Base-by-base conservation (phyloP, 305 asterid species). In the Stenogyne calaminthoides region DNA sequence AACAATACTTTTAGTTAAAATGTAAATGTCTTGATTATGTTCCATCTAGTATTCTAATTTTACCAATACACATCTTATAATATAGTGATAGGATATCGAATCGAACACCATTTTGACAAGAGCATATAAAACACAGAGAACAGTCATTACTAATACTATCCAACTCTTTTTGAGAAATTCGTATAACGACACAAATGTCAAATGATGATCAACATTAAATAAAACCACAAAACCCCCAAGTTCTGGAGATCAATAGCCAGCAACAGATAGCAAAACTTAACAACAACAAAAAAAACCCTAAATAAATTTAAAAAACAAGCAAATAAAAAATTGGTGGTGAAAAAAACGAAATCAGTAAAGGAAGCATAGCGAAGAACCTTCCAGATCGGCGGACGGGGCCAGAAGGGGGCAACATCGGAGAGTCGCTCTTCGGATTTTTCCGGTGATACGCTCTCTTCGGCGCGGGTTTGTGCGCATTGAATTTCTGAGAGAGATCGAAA, bases 311-410 rank as follows among this genome's bases (percentile, higher is more conserved):
- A 32, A 32, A 6, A 4, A 32, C 36, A 7, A 9, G 49, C 69
- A 77, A 57, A 36, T 10, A 10, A 59, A 47, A 44, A 27, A 10
- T 9, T 4, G 2, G 1, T 15, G 34, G 16, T 3, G n/a, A 5
- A 22, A 56, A 29, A 59, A 29, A 0, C n/a, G 19, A 47, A 47
- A n/a, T 8, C 20, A n/a, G 25, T 0, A 61, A 36, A 39, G 8
- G 1, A 9, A 34, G 56, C 56, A 40, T 9, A 3, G 14, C 12
- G 29, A 54, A 59, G 36, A 67, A 91, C 98, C 98, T 88, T 32
- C 97, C 90, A 16, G 98, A 94, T 54, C 97, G 97, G 80, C 98
- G 97, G 73, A 76, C 52, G 72, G 97, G 92, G 47, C 78, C 87
- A 29, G 90, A 39, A 72, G 86, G 68, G 19, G 82, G 84, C 75